These are phyloP conservation scores for Solanum hybrid DNA, from an alignment of 305 asterid genomes.

Conservation along the genomic window DNA sequence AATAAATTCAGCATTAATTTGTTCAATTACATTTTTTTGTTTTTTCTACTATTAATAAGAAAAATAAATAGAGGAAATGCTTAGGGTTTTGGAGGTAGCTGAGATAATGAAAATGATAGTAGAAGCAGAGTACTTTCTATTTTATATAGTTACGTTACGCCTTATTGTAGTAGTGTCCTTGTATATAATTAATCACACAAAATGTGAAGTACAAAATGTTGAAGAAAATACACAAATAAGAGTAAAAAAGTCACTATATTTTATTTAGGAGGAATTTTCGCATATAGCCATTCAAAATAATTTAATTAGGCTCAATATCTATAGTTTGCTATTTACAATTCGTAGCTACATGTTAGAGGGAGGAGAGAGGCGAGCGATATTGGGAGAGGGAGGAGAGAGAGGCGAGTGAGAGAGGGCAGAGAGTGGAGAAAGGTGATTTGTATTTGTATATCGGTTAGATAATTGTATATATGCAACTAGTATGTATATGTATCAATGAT, in stretches of 20 bases:
- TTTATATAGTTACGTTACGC: not conserved
- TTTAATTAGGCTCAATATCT: no score
- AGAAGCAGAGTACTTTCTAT: not conserved
- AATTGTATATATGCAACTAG: no score
- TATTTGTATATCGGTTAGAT: no score
- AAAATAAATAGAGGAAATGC: not conserved
- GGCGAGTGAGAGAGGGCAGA: no score
- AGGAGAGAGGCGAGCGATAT: no score
- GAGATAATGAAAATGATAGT: not conserved
- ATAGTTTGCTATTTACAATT: no score
- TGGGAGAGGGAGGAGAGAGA: no score
- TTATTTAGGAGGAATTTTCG: no score
- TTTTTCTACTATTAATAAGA: not conserved
- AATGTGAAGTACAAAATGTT: not conserved
- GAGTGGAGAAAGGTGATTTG: no score
- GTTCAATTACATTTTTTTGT: not conserved
- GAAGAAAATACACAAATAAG: not conserved
- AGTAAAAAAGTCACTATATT: not conserved
- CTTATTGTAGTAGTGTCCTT: not conserved
- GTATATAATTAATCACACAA: not conserved
- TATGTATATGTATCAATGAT: no score
- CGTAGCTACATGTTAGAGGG: no score
- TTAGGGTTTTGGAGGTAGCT: not conserved
- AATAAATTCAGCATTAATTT: not conserved
- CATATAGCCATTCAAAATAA: no score